phyloP scores from a whole-genome alignment of 1,284 basidiomycete species.

The Leccinum fuscescens region DNA sequence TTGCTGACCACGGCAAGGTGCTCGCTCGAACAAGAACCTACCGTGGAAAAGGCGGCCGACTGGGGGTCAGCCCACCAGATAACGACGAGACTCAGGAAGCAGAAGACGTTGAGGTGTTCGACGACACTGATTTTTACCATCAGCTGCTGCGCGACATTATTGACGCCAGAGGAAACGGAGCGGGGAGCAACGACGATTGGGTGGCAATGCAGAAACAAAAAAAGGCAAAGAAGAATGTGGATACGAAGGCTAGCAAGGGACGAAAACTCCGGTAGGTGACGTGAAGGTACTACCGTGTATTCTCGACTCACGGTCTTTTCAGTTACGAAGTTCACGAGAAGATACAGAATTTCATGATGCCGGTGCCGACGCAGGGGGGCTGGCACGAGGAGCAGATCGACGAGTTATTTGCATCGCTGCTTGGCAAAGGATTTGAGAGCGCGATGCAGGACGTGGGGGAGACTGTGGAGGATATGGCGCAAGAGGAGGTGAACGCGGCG shows the following conservation, averaged over 20 bases:
- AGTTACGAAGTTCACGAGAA: conserved; percentile 94
- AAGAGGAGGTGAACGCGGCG: conserved; percentile 32
- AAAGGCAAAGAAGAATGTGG: conserved; percentile 79
- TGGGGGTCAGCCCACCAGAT: conserved; percentile 35
- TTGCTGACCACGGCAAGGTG: conserved; percentile 55
- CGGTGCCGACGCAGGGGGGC: conserved; percentile 59
- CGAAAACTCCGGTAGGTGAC: conserved; percentile 70
- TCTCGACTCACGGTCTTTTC: conserved; percentile 16
- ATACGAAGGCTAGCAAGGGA: conserved; percentile 93
- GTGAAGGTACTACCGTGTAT: not conserved
- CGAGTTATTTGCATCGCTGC: conserved; percentile 82
- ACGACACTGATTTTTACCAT: conserved; percentile 92
- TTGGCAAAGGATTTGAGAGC: conserved; percentile 66
- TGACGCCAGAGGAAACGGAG: conserved; percentile 55
- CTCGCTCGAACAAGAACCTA: conserved; percentile 56
- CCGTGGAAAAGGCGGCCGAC: conserved; percentile 44
- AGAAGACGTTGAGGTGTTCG: conserved; percentile 62
- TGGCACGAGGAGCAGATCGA: conserved; percentile 96
- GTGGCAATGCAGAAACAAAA: conserved; percentile 63
- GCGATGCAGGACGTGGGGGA: conserved; percentile 25
- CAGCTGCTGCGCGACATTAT: conserved; percentile 87
- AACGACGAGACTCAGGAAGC: conserved; percentile 32
- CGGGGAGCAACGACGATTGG: conserved; percentile 55
- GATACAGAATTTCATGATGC: conserved; percentile 92
- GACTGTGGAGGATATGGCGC: conserved; percentile 23